Evolutionary conservation across 345 rosid species (phyloP).

Genomic region (Physaria fendleri): DNA sequence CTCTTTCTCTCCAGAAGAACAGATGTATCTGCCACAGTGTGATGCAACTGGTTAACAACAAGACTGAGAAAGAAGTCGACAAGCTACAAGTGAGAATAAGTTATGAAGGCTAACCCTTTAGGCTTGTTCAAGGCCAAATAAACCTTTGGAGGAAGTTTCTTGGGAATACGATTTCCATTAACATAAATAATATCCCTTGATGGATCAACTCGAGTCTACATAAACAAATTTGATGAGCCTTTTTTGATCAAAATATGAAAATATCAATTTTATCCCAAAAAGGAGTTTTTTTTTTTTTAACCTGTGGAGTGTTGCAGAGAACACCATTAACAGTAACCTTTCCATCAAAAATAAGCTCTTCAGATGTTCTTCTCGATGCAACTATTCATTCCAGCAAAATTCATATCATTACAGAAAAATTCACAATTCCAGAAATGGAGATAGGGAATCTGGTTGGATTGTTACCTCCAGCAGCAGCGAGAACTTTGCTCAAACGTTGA

Average conservation of each 20-base stretch:
- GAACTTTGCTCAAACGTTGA: constrained; percentile 83
- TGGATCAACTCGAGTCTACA: constrained; percentile 89
- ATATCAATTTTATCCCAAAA: neutral
- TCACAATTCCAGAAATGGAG: neutral
- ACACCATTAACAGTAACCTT: constrained; percentile 86
- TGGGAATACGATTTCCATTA: constrained; percentile 82
- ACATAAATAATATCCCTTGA: constrained; percentile 71
- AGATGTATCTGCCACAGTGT: constrained; percentile 61
- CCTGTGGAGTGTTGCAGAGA: constrained; percentile 79
- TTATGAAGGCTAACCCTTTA: constrained; percentile 62
- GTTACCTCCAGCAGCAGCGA: constrained; percentile 95
- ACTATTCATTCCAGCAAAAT: too few species aligned
- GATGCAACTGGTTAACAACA: constrained; percentile 12
- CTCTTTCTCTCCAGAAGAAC: constrained; percentile 89
- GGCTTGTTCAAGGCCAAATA: constrained; percentile 95
- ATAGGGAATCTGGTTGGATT: neutral
- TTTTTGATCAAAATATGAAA: neutral
- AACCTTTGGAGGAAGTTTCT: constrained; percentile 81
- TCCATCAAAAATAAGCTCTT: constrained; percentile 82
- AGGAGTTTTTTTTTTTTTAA: constrained; percentile 6
- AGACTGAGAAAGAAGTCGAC: neutral
- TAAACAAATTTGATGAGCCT: neutral
- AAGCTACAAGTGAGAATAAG: neutral
- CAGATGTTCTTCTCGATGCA: constrained; percentile 83
- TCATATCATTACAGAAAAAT: constrained; percentile 1